Evolutionary conservation across 225 moss, liverwort and hornwort species (phyloP), one percentile per base, ranked within the genome.

Genomic region (Polytrichum formosum): DNA sequence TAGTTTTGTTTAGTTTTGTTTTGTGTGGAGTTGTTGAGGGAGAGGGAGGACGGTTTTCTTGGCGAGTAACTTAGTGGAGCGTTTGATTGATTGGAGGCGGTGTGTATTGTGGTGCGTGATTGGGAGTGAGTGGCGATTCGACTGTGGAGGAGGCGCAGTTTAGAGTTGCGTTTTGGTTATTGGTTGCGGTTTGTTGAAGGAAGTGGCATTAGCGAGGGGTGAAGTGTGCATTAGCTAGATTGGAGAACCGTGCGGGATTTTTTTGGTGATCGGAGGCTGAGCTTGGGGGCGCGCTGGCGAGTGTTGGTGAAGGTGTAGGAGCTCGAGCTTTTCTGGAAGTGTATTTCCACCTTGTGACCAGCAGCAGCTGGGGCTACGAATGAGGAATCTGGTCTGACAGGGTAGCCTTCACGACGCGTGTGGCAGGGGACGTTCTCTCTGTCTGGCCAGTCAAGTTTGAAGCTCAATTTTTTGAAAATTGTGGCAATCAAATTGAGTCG

Each of bases 91-190:
- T 28, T 72, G 64, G 65, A 54, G 60, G 69, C 74, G 74, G 67
- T 65, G 80, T 70, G 80, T 6, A 73, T 76, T 74, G 60, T 71
- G 67, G 65, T 81, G 74, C 10, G 60, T 60, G 60, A n/a, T n/a
- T 25, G 74, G 81, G 54, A 71, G 77, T 73, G 63, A 74, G 74
- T 28, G 64, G 74, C 28, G 77, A 81, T 74, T 56, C 71, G 27
- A 66, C 30, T 2, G 74, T 63, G 67, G 70, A 55, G 73, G 56
- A 64, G 26, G 77, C 66, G 67, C 31, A 7, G 2, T 72, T 67
- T 18, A 18, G 30, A 54, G 58, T 60, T 53, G 63, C 46, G 28
- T 63, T 69, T 29, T 66, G 80, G 80, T 76, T 73, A 72, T 56
- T 27, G 28, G 65, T 73, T 19, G 8, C 55, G 31, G 74, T 74